Percentiles rank a stretch among this genome's conserved stretches.
Evolutionary conservation across 768 basidiomycete genomes (phyloP).

Genomic region (Exsudoporus frostii): DNA sequence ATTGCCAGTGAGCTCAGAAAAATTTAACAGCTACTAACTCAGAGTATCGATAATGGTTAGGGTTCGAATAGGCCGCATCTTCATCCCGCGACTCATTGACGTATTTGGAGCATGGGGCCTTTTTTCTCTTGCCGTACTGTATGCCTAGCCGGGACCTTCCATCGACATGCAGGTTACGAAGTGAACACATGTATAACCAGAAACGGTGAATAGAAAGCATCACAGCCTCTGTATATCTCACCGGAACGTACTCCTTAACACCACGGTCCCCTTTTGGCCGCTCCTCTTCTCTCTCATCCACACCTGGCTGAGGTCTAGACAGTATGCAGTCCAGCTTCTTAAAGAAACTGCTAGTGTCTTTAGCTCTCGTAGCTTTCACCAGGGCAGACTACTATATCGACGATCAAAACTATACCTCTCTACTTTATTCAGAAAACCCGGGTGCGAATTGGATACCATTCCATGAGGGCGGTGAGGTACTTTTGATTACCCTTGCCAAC

Average conservation of each 20-base stretch:
- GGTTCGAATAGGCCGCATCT: background rate
- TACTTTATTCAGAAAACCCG: conserved; percentile 9
- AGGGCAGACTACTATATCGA: conserved; percentile 16
- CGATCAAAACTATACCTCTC: conserved; percentile 15
- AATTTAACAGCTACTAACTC: no score
- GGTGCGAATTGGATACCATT: conserved; percentile 12
- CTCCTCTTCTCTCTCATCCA: background rate
- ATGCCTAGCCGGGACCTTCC: background rate
- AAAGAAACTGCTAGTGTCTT: background rate
- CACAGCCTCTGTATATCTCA: background rate
- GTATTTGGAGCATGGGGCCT: background rate
- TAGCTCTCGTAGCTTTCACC: background rate
- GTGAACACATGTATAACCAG: background rate
- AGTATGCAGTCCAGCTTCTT: conserved; percentile 3
- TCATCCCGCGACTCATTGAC: background rate
- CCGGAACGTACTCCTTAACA: no score
- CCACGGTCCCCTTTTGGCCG: background rate
- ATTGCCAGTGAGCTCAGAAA: no score
- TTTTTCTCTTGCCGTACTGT: background rate
- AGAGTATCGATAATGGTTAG: background rate
- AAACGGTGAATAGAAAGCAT: background rate
- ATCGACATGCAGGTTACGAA: background rate
- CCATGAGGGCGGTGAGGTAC: conserved; percentile 6
- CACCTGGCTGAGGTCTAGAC: background rate
- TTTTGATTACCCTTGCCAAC: conserved; percentile 9